Conservation (phyloP, 2,329 filamentous ascomycete genomes). For the Xylariaceae sp. region DNA sequence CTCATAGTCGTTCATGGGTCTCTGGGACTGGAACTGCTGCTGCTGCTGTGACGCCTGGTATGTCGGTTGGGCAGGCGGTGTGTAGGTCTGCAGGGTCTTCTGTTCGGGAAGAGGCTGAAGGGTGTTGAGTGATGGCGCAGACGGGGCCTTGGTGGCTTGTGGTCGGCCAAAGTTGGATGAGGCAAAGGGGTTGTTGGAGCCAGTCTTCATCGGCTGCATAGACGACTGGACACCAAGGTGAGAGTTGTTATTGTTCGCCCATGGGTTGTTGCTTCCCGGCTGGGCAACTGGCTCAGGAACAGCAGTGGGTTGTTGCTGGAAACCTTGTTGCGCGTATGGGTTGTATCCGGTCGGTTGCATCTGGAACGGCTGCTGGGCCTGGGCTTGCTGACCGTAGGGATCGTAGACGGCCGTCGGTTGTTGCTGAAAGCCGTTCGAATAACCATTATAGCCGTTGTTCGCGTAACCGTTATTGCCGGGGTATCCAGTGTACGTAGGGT, state of each 20-base stretch:
- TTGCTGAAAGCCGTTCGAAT: conserved; percentile 60
- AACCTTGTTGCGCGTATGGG: conserved; percentile 48
- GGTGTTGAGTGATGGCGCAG: conserved; percentile 66
- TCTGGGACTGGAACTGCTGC: conserved; percentile 45
- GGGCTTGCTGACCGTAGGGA: conserved; percentile 55
- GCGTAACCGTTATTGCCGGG: conserved; percentile 57
- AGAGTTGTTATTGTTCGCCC: conserved; percentile 60
- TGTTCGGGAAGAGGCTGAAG: conserved; percentile 64
- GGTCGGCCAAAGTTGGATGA: conserved; percentile 56
- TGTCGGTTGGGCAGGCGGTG: conserved; percentile 39
- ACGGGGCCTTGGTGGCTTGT: conserved; percentile 50
- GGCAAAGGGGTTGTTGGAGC: conserved; percentile 97
- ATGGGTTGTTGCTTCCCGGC: conserved; percentile 89
- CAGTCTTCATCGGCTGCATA: conserved; percentile 78
- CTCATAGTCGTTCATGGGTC: conserved; percentile 57
- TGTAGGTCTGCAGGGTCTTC: conserved; percentile 59
- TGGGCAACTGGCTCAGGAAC: conserved; percentile 59
- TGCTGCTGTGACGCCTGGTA: conserved; percentile 41
- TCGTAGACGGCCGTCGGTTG: conserved; percentile 66
- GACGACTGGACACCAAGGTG: conserved; percentile 48
- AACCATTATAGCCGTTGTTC: conserved; percentile 49
- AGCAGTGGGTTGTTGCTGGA: conserved; percentile 38
- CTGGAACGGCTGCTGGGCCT: conserved; percentile 37
- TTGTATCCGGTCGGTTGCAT: conserved; percentile 51
- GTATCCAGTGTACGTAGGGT: conserved; percentile 50